Evolutionary conservation across 1,139 yeast species (phyloP).

Genomic region (Geotrichum australiense): DNA sequence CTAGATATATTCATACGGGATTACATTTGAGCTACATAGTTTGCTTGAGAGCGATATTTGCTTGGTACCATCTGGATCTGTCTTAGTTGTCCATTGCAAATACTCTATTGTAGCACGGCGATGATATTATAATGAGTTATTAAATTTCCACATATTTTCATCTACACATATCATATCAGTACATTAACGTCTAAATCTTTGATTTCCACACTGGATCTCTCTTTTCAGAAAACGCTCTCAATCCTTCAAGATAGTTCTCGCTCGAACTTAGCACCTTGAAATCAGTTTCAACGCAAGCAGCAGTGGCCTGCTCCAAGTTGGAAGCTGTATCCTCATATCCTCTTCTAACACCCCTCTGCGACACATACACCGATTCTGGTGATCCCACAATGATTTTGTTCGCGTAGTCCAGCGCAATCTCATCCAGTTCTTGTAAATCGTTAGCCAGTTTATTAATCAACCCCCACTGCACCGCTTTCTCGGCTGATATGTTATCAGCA

Average conservation of each 20-base stretch:
- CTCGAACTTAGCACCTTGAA: conserved; percentile 5
- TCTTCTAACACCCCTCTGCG: conserved; percentile 26
- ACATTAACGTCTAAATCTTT: too few relatives aligned
- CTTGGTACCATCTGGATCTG: too few relatives aligned
- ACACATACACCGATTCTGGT: conserved; percentile 30
- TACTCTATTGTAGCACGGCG: too few relatives aligned
- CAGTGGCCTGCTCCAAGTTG: conserved; percentile 11
- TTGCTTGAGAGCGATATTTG: too few relatives aligned
- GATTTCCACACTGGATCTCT: conserved; percentile 27
- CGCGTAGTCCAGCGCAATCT: conserved; percentile 28
- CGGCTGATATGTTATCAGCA: conserved; percentile 30
- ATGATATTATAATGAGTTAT: too few relatives aligned
- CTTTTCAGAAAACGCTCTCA: conserved; percentile 27
- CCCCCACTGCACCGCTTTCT: conserved; percentile 29
- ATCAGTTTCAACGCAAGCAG: neutral
- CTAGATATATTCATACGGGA: too few relatives aligned
- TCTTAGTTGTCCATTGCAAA: too few relatives aligned
- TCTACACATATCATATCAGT: too few relatives aligned
- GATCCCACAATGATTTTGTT: conserved; percentile 25
- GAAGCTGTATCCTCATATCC: conserved; percentile 27
- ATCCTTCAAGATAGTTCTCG: conserved; percentile 15
- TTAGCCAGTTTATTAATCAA: conserved; percentile 27
- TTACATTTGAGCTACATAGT: too few relatives aligned
- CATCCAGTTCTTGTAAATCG: conserved; percentile 24
- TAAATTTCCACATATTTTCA: too few relatives aligned